Conservation (phyloP, 495 filamentous ascomycete species). For the Hypoxylon subgilvum region DNA sequence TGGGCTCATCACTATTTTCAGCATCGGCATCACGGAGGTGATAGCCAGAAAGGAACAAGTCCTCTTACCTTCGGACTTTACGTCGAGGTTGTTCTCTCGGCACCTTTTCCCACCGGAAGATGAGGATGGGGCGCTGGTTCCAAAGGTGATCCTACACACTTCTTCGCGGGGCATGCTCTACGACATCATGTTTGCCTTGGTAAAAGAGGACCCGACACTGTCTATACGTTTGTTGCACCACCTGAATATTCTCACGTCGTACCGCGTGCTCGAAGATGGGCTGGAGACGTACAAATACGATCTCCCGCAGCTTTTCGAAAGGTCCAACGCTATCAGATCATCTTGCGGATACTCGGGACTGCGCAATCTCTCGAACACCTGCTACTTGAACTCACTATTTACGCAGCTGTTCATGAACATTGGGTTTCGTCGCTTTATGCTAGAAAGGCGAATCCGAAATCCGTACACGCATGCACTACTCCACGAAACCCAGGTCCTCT, state of each 20-base stretch:
- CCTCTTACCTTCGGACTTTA: constrained; percentile 45
- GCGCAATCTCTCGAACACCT: constrained; percentile 91
- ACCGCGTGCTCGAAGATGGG: constrained; percentile 43
- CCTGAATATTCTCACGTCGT: constrained; percentile 59
- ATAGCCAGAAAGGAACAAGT: constrained; percentile 8
- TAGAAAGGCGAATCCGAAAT: constrained; percentile 60
- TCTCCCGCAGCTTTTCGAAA: constrained; percentile 64
- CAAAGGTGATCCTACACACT: constrained; percentile 54
- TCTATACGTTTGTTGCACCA: constrained; percentile 59
- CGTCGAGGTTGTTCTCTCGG: constrained; percentile 65
- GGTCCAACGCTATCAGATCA: constrained; percentile 71
- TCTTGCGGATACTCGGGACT: constrained; percentile 81
- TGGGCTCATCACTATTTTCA: constrained; percentile 55
- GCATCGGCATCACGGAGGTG: constrained; percentile 29
- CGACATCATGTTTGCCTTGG: constrained; percentile 64
- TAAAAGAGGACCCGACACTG: constrained; percentile 58
- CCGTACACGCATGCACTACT: constrained; percentile 71
- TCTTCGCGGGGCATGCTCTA: constrained; percentile 69
- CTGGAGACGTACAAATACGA: constrained; percentile 57
- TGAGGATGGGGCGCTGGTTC: constrained; percentile 29
- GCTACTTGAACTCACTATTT: constrained; percentile 94
- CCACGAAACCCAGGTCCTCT: constrained; percentile 77
- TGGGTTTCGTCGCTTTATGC: constrained; percentile 83
- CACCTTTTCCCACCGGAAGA: constrained; percentile 73
- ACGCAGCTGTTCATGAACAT: constrained; percentile 98